A percentile compares a stretch with the other conserved stretches of the same genome.
Evolutionary conservation across 2,329 filamentous ascomycete genomes (phyloP).

Genomic region (Penicillium palitans): DNA sequence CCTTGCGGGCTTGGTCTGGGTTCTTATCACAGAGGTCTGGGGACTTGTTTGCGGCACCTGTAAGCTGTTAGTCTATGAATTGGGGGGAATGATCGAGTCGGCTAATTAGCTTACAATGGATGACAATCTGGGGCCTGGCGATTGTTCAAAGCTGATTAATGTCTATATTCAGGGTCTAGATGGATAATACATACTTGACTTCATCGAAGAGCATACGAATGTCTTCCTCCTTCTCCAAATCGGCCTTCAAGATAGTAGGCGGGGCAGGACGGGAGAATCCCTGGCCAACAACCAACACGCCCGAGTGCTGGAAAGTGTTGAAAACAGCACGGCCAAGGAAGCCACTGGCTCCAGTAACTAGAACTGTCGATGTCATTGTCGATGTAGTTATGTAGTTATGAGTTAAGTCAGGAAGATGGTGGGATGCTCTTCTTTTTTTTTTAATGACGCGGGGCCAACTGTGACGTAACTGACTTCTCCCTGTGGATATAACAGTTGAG

Average conservation of each 20-base stretch:
- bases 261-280: constrained; percentile 74
- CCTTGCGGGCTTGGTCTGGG: constrained; percentile 68
- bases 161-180: neutral
- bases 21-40: constrained; percentile 82
- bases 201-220: constrained; percentile 52
- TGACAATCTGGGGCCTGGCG: constrained; percentile 68
- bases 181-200: constrained; percentile 47
- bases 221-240: constrained; percentile 50
- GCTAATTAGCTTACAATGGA: constrained; percentile 66
- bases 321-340: constrained; percentile 78
- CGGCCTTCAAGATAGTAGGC: constrained; percentile 62
- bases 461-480: constrained; percentile 29
- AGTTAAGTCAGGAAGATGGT: neutral
- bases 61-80: constrained; percentile 13
- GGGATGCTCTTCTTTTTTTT: neutral
- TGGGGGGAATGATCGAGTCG: neutral
- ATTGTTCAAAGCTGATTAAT: constrained; percentile 4
- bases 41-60: constrained; percentile 82
- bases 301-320: constrained; percentile 64
- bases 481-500: neutral
- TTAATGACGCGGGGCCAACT: constrained; percentile 14
- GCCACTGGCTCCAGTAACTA: constrained; percentile 83
- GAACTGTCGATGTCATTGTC: constrained; percentile 55
- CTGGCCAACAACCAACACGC: constrained; percentile 71
- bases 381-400: neutral